These are phyloP conservation scores for Blastosporella zonata DNA, from an alignment of 1,284 basidiomycete genomes.

Conservation along the genomic window DNA sequence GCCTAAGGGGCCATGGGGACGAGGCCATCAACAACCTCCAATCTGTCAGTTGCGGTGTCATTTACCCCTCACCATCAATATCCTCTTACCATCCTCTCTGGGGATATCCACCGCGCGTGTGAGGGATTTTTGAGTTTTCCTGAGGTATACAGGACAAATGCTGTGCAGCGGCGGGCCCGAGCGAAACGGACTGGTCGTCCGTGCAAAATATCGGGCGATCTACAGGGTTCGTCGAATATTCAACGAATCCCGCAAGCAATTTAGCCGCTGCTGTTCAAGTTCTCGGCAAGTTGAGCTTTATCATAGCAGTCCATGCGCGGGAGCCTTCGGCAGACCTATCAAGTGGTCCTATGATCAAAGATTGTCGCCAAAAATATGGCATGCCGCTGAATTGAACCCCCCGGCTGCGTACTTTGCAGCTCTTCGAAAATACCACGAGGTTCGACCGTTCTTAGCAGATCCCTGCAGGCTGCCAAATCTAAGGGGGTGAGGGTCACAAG, in stretches of 20 bases:
- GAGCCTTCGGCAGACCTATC: neutral
- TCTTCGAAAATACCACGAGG: neutral
- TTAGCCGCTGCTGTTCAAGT: no score
- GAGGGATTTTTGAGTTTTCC: conserved; percentile 4
- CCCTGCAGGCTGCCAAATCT: conserved; percentile 2
- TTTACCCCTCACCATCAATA: conserved; percentile 8
- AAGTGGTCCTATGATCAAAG: conserved; percentile 4
- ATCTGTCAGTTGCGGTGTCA: conserved; percentile 18
- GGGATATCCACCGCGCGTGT: conserved; percentile 11
- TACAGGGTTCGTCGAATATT: neutral
- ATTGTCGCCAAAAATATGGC: conserved; percentile 2
- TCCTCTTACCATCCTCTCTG: neutral
- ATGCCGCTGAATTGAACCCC: neutral
- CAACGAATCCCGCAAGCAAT: neutral
- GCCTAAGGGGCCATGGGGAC: conserved; percentile 1
- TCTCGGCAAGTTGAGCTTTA: no score
- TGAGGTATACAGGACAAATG: neutral
- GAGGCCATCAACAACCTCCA: conserved; percentile 6
- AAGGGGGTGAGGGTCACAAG: conserved; percentile 10
- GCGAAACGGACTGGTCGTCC: conserved; percentile 8
- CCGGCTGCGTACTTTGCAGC: neutral
- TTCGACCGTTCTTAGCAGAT: conserved; percentile 1
- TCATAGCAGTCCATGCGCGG: neutral
- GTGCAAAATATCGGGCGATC: conserved; percentile 4
- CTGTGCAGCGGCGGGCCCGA: conserved; percentile 15